phyloP scores from a whole-genome alignment of 176 grass and related monocot genomes.

The Aegilops umbellulata region DNA sequence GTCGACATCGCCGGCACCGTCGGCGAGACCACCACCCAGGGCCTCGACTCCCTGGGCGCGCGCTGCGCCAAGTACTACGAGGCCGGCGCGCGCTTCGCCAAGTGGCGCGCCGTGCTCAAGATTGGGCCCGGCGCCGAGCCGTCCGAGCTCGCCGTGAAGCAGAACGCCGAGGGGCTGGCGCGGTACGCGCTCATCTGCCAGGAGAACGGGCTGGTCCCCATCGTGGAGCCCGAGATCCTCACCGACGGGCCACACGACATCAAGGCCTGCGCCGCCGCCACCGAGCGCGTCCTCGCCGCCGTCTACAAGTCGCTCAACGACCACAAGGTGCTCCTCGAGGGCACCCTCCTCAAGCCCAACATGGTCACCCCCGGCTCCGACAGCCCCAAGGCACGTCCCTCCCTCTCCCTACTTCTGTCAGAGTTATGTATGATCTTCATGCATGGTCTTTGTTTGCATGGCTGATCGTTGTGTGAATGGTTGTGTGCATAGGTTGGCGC shows the following conservation, averaged over 20 bases:
- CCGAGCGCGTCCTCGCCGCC: slow-evolving; percentile 75
- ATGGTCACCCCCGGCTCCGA: slow-evolving; percentile 94
- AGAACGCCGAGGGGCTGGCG: slow-evolving; percentile 84
- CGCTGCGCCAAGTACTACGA: slow-evolving; percentile 77
- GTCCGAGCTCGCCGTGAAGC: slow-evolving; percentile 72
- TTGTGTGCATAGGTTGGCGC: slow-evolving; percentile 39
- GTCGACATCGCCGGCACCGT: slow-evolving; percentile 76
- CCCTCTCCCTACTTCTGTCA: neutral
- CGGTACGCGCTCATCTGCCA: slow-evolving; percentile 85
- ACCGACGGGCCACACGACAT: slow-evolving; percentile 82
- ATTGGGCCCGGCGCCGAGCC: slow-evolving; percentile 57
- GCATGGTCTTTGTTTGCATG: neutral
- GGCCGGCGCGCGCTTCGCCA: slow-evolving; percentile 88
- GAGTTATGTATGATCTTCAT: neutral
- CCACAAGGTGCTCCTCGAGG: slow-evolving; percentile 89
- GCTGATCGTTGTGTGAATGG: neutral
- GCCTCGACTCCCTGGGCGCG: slow-evolving; percentile 68
- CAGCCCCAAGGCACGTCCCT: slow-evolving; percentile 67
- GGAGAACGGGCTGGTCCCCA: slow-evolving; percentile 86
- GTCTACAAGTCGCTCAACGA: slow-evolving; percentile 90
- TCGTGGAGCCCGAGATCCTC: slow-evolving; percentile 96
- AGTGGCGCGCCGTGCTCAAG: slow-evolving; percentile 95
- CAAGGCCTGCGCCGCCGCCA: slow-evolving; percentile 63
- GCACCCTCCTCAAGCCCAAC: slow-evolving; percentile 87
- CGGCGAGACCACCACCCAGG: slow-evolving; percentile 84